Evolutionary conservation across 257 asterid genomes (phyloP), one percentile per base, ranked within the genome.

Genomic region (Rehmannia glutinosa): DNA sequence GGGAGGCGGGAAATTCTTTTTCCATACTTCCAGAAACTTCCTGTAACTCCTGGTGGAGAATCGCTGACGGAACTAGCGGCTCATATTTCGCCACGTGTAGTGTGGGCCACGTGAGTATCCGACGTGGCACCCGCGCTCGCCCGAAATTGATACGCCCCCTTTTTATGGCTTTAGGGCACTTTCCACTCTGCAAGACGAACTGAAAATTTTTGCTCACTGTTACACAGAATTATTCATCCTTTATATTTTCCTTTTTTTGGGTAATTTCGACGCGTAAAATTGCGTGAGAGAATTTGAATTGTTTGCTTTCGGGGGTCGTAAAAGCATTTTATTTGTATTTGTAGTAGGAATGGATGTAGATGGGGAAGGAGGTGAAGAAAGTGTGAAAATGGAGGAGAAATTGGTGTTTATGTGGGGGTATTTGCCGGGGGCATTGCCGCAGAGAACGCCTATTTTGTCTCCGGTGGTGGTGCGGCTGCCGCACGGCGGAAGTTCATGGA

Each of bases 381-480:
- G 50, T 76, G 66, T 66, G 87, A 72, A 64, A 64, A 81, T 72
- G 90, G 83, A 71, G 76, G 91, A 82, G 36, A 83, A 78, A 33
- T 32, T 81, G 63, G 93, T 91, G 45, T 82, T 73, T 38, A 86
- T 88, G 96, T 94, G 97, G 93, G 99, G 99, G 41, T 94, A 94
- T 69, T 70, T 94, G 74, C 99, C 98, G 2, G 98, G 99, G 33
- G 98, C 99, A 19, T 58, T 83, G 82, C 98, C 97, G 54, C 96
- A 94, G 75, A 83, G 93, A 75, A 73, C 97, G 56, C 98, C 97
- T 52, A 77, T 91, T 21, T 75, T 89, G 75, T 86, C 97, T 17
- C 98, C 99, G 74, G 68, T 78, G 64, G 55, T 75, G 61, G 97
- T 87, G 43, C 84, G 75, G 68, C 80, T 77, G 46, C 88, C 93